Percentiles rank a stretch among this genome's conserved stretches.
phyloP scores from a whole-genome alignment of 352 stramenopile species.

The Pythium insidiosum region DNA sequence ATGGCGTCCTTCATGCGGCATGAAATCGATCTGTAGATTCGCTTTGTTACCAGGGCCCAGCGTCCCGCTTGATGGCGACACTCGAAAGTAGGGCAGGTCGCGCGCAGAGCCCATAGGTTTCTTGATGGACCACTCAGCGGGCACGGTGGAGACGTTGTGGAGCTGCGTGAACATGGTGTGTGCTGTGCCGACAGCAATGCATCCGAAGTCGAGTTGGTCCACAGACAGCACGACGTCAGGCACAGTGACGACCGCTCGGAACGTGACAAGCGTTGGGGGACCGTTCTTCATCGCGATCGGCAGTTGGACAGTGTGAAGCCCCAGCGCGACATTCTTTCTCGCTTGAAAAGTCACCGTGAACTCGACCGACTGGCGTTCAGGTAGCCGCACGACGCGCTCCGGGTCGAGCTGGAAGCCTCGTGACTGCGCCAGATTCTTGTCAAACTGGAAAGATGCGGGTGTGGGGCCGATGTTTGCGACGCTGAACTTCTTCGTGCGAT shows the following conservation, averaged over 20 bases:
- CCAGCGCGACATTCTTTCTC: constrained; percentile 78
- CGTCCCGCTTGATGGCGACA: constrained; percentile 63
- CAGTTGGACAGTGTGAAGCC: constrained; percentile 69
- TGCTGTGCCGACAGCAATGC: constrained; percentile 81
- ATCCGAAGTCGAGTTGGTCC: constrained; percentile 88
- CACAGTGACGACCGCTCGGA: constrained; percentile 87
- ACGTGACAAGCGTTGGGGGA: constrained; percentile 73
- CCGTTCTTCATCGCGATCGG: constrained; percentile 89
- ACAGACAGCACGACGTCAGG: constrained; percentile 82
- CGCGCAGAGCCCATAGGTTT: constrained; percentile 77
- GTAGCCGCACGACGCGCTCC: constrained; percentile 88
- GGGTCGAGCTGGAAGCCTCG: constrained; percentile 90
- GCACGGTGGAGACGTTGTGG: constrained; percentile 85
- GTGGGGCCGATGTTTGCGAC: constrained; percentile 89
- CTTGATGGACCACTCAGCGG: constrained; percentile 89
- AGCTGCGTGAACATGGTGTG: constrained; percentile 88
- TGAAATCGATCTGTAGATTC: constrained; percentile 89
- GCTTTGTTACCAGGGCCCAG: constrained; percentile 65
- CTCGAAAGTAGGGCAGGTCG: constrained; percentile 76
- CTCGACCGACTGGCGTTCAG: constrained; percentile 82
- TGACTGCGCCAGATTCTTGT: constrained; percentile 87
- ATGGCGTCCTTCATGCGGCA: constrained; percentile 70
- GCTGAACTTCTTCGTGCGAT: constrained; percentile 89
- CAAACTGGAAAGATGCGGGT: constrained; percentile 84
- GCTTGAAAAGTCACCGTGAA: constrained; percentile 90